Percentiles rank a stretch among this genome's conserved stretches.
Conservation (phyloP, 495 filamentous ascomycete species). For the Penicillium atrosanguineum region DNA sequence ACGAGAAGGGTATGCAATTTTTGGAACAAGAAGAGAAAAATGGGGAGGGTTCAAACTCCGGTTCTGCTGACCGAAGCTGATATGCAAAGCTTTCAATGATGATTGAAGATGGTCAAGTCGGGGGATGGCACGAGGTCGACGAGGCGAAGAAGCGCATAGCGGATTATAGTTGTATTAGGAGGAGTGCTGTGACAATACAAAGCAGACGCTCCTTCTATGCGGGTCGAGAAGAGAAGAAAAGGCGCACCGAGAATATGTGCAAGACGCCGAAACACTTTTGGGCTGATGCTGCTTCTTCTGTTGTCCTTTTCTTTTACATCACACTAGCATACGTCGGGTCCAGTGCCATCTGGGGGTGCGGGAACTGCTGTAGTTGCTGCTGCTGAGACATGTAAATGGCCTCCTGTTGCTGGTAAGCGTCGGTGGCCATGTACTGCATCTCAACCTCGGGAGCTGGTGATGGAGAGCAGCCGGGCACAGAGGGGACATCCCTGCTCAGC, state of each 20-base stretch:
- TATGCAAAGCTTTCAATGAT: slow-evolving; percentile 28
- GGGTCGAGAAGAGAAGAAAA: slow-evolving; percentile 7
- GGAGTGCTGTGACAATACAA: slow-evolving; percentile 14
- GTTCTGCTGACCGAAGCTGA: slow-evolving; percentile 21
- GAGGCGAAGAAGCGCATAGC: slow-evolving; percentile 6
- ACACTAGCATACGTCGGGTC: slow-evolving; percentile 32
- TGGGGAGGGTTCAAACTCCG: slow-evolving; percentile 24
- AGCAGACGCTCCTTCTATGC: slow-evolving; percentile 20
- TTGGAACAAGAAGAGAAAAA: slow-evolving; percentile 31
- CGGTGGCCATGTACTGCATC: slow-evolving; percentile 38
- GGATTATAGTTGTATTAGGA: slow-evolving; percentile 19
- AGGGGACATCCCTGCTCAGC: slow-evolving; percentile 24
- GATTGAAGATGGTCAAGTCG: slow-evolving; percentile 11
- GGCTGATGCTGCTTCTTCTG: slow-evolving; percentile 14
- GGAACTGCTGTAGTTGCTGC: slow-evolving; percentile 31
- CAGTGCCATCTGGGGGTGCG: slow-evolving; percentile 39
- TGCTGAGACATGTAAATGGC: slow-evolving; percentile 29
- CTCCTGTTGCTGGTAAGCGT: slow-evolving; percentile 40
- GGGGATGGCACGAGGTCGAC: slow-evolving; percentile 10
- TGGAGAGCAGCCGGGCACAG: slow-evolving; percentile 33
- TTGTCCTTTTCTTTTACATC: slow-evolving; percentile 20
- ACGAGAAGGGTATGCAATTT: slow-evolving; percentile 48
- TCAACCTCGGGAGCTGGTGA: slow-evolving; percentile 40
- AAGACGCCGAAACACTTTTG: slow-evolving; percentile 26
- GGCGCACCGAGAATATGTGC: slow-evolving; percentile 25